Evolutionary conservation across 176 grass and related monocot species (phyloP).

Genomic region (Ensete ventricosum): DNA sequence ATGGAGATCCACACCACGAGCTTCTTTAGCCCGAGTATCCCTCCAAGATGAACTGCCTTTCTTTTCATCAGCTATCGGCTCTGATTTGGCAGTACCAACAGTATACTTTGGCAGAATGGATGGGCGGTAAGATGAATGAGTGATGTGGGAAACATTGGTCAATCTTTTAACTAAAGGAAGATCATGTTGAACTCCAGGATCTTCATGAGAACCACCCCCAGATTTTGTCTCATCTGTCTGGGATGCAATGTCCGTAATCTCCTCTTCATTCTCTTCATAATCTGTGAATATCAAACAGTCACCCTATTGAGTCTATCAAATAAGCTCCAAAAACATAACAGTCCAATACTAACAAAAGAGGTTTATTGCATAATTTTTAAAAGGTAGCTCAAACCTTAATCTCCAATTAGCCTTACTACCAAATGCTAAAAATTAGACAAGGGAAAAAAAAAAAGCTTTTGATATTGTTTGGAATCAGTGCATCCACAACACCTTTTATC

Average conservation of each 20-base stretch:
- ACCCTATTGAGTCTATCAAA: background rate
- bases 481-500: no score
- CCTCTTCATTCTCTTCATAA: background rate
- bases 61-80: background rate
- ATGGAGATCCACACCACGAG: slow-evolving; percentile 3
- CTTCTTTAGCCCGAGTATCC: slow-evolving; percentile 2
- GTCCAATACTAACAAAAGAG: no score
- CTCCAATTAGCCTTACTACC: no score
- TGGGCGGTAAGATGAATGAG: slow-evolving; percentile 14
- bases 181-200: slow-evolving; percentile 19
- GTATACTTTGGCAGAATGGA: slow-evolving; percentile 1
- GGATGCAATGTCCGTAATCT: slow-evolving; percentile 10
- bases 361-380: no score
- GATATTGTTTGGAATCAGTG: no score
- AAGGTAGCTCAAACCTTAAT: no score
- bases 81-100: background rate
- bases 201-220: slow-evolving; percentile 9
- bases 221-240: slow-evolving; percentile 25
- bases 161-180: background rate
- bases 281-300: background rate
- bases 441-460: no score
- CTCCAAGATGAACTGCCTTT: slow-evolving; percentile 4
- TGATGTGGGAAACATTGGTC: background rate
- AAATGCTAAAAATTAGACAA: no score
- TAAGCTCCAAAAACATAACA: no score